These are phyloP conservation scores for Thelonectria discophora DNA, from an alignment of 2,329 filamentous ascomycete genomes.

Conservation along the genomic window DNA sequence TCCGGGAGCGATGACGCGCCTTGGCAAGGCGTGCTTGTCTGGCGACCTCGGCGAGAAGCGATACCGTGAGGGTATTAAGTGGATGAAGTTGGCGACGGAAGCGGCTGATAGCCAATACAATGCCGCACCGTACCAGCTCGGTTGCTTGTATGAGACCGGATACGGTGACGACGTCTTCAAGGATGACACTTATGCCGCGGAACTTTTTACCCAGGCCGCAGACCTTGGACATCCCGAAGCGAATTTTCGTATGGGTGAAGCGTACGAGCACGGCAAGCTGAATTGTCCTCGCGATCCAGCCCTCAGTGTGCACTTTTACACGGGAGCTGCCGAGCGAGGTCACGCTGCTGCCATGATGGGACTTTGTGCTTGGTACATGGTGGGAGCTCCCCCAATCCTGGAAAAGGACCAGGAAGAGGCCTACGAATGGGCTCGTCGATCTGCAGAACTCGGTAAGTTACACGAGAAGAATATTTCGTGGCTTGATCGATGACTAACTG, in stretches of 20 bases:
- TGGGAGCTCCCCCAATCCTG: conserved; percentile 89
- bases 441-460: conserved; percentile 82
- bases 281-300: conserved; percentile 90
- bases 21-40: conserved; percentile 88
- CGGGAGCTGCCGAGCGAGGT: conserved; percentile 84
- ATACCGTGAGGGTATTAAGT: conserved; percentile 92
- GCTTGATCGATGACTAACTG: conserved; percentile 22
- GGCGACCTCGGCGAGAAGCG: conserved; percentile 88
- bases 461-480: no score
- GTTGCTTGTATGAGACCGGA: conserved; percentile 87
- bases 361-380: conserved; percentile 97
- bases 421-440: conserved; percentile 92
- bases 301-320: conserved; percentile 97
- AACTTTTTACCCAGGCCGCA: conserved; percentile 92
- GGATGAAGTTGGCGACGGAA: conserved; percentile 93
- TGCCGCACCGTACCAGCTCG: conserved; percentile 89
- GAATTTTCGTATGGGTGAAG: conserved; percentile 89
- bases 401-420: conserved; percentile 97
- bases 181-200: conserved; percentile 88
- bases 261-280: conserved; percentile 91
- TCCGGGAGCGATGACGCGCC: conserved; percentile 90
- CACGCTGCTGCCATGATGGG: conserved; percentile 96
- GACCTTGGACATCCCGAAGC: conserved; percentile 90
- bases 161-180: conserved; percentile 94
- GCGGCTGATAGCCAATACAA: conserved; percentile 93